These are phyloP conservation scores for Morella rubra DNA, from an alignment of 306 rosid species.

Conservation along the genomic window DNA sequence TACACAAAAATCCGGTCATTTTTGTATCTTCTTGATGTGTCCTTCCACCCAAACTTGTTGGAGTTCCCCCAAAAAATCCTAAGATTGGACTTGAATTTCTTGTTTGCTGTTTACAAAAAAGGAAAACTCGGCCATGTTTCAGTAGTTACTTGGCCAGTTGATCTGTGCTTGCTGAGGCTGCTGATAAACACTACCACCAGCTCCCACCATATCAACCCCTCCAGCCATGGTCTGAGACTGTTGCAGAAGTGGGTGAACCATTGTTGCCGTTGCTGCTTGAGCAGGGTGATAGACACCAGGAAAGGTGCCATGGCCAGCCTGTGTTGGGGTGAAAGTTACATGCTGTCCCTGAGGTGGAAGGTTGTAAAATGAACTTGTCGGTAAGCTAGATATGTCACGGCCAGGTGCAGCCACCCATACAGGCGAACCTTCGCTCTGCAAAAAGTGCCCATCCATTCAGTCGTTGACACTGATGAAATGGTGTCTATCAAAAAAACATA, in stretches of 20 bases:
- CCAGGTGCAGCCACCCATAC: conserved; percentile 96
- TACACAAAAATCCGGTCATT: conserved; percentile 54
- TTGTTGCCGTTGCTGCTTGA: conserved; percentile 75
- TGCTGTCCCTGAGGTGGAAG: conserved; percentile 89
- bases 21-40: conserved; percentile 41
- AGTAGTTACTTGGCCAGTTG: conserved; percentile 95
- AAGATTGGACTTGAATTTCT: conserved; percentile 41
- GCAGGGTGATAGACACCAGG: conserved; percentile 89
- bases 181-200: conserved; percentile 87
- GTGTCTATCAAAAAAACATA: background rate
- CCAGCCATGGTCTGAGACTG: conserved; percentile 95
- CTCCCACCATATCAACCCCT: conserved; percentile 92
- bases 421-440: conserved; percentile 85
- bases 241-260: conserved; percentile 89
- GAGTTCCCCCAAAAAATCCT: conserved; percentile 50
- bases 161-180: conserved; percentile 88
- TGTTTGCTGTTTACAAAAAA: conserved; percentile 33
- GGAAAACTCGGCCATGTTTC: conserved; percentile 27
- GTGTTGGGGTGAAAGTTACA: conserved; percentile 82
- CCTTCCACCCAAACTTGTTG: conserved; percentile 52
- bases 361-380: conserved; percentile 82
- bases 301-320: conserved; percentile 81
- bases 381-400: conserved; percentile 76
- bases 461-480: conserved; percentile 11
- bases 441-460: conserved; percentile 22